A percentile compares a stretch with the other conserved stretches of the same genome.
phyloP scores from a whole-genome alignment of 73 alveolate genomes.

The Symbiodinium natans region DNA sequence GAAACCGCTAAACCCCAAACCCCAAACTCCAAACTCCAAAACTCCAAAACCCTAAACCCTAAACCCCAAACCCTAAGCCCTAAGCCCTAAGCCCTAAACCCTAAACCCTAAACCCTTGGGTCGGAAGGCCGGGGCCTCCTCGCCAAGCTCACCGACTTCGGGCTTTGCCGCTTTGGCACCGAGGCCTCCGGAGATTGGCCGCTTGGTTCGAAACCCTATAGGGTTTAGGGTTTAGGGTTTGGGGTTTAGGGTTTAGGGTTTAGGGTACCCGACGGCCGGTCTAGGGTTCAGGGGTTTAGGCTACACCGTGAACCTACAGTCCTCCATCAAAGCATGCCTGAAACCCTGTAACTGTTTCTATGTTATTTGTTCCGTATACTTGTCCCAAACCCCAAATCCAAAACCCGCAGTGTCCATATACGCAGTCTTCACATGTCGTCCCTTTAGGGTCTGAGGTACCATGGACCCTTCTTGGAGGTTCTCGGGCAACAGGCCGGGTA shows the following conservation, averaged over 20 bases:
- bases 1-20: background rate
- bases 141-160: slow-evolving; percentile 84
- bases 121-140: background rate
- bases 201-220: background rate
- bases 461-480: too few relatives aligned
- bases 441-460: too few relatives aligned
- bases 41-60: background rate
- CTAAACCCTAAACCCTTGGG: background rate
- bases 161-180: slow-evolving; percentile 74
- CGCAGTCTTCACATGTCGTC: too few relatives aligned
- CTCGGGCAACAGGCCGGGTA: too few relatives aligned
- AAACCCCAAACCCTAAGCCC: background rate
- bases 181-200: slow-evolving; percentile 67
- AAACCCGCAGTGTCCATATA: too few relatives aligned
- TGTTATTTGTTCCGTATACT: too few relatives aligned
- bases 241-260: background rate
- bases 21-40: too few relatives aligned
- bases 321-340: too few relatives aligned
- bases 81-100: background rate
- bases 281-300: too few relatives aligned
- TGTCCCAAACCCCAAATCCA: too few relatives aligned
- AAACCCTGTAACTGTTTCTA: too few relatives aligned
- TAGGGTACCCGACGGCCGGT: background rate
- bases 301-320: too few relatives aligned
- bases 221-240: background rate